phyloP scores from a whole-genome alignment of 2,329 filamentous ascomycete species.

The Xylariaceae sp. region DNA sequence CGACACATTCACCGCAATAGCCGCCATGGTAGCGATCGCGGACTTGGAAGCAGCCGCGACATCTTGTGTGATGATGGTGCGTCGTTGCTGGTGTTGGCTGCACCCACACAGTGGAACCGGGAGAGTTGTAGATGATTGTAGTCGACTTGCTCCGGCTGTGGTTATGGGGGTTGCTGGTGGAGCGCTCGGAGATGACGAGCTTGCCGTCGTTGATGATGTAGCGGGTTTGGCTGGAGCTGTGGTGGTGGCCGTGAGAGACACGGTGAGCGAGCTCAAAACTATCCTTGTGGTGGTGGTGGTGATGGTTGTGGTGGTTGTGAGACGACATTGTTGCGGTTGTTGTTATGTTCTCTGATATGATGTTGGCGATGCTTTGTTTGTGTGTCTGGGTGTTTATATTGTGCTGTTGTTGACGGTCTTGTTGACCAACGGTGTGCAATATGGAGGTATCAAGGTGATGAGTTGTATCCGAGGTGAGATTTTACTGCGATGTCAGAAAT shows the following conservation, averaged over 20 bases:
- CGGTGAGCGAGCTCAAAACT: conserved; percentile 20
- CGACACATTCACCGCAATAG: conserved; percentile 25
- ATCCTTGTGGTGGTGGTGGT: conserved; percentile 4
- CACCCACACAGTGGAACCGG: conserved; percentile 22
- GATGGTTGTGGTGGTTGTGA: conserved; percentile 11
- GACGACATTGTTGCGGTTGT: conserved; percentile 14
- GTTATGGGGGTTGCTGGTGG: conserved; percentile 8
- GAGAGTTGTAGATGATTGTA: conserved; percentile 29
- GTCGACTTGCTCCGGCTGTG: conserved; percentile 15
- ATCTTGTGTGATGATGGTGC: background rate
- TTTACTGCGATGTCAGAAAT: too few relatives aligned
- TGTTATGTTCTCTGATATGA: background rate
- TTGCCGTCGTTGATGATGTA: conserved; percentile 30
- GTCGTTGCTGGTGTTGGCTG: background rate
- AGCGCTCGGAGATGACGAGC: conserved; percentile 23
- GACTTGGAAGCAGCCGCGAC: conserved; percentile 18
- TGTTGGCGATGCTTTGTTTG: background rate
- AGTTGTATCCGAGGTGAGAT: too few relatives aligned
- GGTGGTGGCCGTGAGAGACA: conserved; percentile 15
- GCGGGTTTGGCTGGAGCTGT: conserved; percentile 19
- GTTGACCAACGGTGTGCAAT: too few relatives aligned
- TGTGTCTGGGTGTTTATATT: too few relatives aligned
- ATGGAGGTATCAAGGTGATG: too few relatives aligned
- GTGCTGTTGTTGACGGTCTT: too few relatives aligned
- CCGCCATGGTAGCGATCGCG: conserved; percentile 15